A percentile compares a stretch with the other conserved stretches of the same genome.
phyloP scores from a whole-genome alignment of 345 rosid species.

The Salix viminalis region DNA sequence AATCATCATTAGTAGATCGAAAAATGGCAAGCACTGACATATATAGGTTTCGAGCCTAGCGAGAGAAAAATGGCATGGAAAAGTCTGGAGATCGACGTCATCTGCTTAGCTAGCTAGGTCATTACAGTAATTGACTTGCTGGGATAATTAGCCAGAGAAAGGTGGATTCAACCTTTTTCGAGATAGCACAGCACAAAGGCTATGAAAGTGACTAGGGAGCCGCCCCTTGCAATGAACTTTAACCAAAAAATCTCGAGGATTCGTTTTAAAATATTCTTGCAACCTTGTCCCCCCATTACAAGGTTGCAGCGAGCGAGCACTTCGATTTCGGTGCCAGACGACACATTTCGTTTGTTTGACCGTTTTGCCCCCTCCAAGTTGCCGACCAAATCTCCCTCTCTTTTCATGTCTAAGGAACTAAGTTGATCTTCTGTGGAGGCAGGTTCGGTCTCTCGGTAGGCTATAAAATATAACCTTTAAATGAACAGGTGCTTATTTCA shows the following conservation, averaged over 20 bases:
- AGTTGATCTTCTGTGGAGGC: too few relatives aligned
- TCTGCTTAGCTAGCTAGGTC: neutral
- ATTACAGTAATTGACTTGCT: slow-evolving; percentile 19
- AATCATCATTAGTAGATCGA: neutral
- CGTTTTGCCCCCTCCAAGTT: neutral
- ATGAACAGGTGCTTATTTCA: too few relatives aligned
- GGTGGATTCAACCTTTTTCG: neutral
- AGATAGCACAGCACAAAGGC: slow-evolving; percentile 17
- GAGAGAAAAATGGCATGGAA: neutral
- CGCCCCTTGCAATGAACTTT: slow-evolving; percentile 38
- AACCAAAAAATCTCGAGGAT: slow-evolving; percentile 2
- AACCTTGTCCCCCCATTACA: slow-evolving; percentile 28
- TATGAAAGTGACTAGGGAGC: slow-evolving; percentile 26
- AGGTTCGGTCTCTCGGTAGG: too few relatives aligned
- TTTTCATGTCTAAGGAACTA: too few relatives aligned
- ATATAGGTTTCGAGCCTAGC: neutral
- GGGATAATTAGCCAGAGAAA: neutral
- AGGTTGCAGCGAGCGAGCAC: slow-evolving; percentile 9
- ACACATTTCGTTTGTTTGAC: neutral
- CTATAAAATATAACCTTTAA: too few relatives aligned
- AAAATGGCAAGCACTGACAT: neutral
- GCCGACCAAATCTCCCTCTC: neutral
- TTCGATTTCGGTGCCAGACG: slow-evolving; percentile 6
- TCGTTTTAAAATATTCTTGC: neutral
- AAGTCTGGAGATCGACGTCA: slow-evolving; percentile 9